A percentile compares a stretch with the other conserved stretches of the same genome.
Evolutionary conservation across 441 rosid genomes (phyloP).

Genomic region (Macaranga tanarius): DNA sequence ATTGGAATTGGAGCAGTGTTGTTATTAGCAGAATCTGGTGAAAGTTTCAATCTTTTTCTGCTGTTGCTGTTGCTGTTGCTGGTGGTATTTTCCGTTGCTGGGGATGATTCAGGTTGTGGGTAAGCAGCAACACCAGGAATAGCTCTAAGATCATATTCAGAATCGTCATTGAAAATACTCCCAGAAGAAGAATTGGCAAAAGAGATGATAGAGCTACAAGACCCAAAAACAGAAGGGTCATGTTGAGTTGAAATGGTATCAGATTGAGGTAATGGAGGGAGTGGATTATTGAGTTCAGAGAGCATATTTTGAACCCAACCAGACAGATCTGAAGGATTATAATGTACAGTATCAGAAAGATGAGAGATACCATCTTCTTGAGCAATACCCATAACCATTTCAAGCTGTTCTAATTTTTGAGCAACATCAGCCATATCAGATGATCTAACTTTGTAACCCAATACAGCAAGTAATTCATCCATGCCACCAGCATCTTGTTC

Average conservation of each 20-base stretch:
- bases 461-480: slow-evolving; percentile 78
- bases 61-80: neutral
- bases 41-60: slow-evolving; percentile 41
- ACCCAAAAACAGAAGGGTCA: slow-evolving; percentile 34
- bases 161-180: slow-evolving; percentile 33
- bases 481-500: slow-evolving; percentile 44
- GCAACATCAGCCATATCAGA: slow-evolving; percentile 94
- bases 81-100: slow-evolving; percentile 1
- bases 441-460: slow-evolving; percentile 79
- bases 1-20: neutral
- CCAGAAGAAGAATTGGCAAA: slow-evolving; percentile 20
- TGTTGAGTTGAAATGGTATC: slow-evolving; percentile 20
- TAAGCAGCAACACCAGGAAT: slow-evolving; percentile 76
- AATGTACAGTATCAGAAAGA: slow-evolving; percentile 66
- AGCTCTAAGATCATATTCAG: slow-evolving; percentile 74
- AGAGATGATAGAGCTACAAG: slow-evolving; percentile 25
- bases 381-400: slow-evolving; percentile 57
- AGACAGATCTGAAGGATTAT: slow-evolving; percentile 74
- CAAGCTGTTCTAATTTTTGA: slow-evolving; percentile 78
- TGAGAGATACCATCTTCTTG: slow-evolving; percentile 64
- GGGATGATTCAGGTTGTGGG: slow-evolving; percentile 32
- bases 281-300: slow-evolving; percentile 45
- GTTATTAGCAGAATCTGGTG: slow-evolving; percentile 8
- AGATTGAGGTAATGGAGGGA: no score
- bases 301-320: slow-evolving; percentile 75